Evolutionary conservation across 148 eudicot genomes (phyloP).

Genomic region (Spergularia marina): DNA sequence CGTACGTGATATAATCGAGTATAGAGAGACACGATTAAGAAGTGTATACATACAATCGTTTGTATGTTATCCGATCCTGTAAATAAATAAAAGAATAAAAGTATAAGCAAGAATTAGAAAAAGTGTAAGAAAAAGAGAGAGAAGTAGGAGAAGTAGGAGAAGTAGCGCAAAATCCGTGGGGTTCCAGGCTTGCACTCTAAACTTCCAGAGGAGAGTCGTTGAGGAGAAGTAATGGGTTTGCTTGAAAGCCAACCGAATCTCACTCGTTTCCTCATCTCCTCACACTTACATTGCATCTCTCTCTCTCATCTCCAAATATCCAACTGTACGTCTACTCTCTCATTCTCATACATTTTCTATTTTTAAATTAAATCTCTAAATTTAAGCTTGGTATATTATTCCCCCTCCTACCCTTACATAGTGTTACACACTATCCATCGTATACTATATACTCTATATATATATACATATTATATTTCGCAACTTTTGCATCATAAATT

Average conservation of each 20-base stretch:
- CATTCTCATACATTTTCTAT: neutral
- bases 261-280: constrained; percentile 24
- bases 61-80: too few relatives aligned
- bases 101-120: too few relatives aligned
- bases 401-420: neutral
- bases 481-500: constrained; percentile 5
- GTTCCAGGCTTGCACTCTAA: constrained; percentile 83
- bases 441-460: neutral
- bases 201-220: constrained; percentile 56
- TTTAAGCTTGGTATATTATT: constrained; percentile 17
- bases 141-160: neutral
- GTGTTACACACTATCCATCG: neutral
- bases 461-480: neutral
- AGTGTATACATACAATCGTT: too few relatives aligned
- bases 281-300: constrained; percentile 10
- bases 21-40: too few relatives aligned
- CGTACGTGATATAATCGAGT: too few relatives aligned
- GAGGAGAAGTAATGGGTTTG: constrained; percentile 63
- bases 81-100: neutral
- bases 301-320: neutral
- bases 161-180: constrained; percentile 48
- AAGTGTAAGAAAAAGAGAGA: neutral
- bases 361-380: neutral
- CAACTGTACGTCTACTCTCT: neutral
- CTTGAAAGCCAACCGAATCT: constrained; percentile 75